Base-by-base conservation (phyloP, 176 grass and related monocot genomes). In the Neostapfia colusana region DNA sequence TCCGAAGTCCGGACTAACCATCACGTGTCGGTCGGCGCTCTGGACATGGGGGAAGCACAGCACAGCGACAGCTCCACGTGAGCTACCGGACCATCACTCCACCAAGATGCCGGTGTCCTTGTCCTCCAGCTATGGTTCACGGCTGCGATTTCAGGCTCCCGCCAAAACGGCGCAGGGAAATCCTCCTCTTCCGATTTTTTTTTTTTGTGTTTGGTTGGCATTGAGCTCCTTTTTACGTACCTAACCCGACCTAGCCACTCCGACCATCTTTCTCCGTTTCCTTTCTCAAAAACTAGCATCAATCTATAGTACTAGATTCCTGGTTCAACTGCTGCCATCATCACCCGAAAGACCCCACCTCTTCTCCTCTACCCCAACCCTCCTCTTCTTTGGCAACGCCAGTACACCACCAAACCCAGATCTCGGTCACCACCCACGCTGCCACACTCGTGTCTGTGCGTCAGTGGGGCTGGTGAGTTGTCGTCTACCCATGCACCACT, bases 351-450 rank as follows among this genome's bases (percentile, higher is more conserved):
- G 17, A 20, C 46, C 65, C 7, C 67, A 40, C 9, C 27, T 23
- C 79, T 69, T 79, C 76, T 79, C 36, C 50, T 50, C n/a, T 54
- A 24, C 43, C 60, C 8, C 20, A 0, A 37, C 41, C 27, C 48
- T 78, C 18, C 35, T 78, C 45, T 11, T 10, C 6, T 10, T 54
- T 54, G 9, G 8, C 54, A 21, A 11, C 8, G 42, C 8, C 10
- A 0, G 10, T 7, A 44, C 42, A 12, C 50, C 35, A 43, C 21
- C 23, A 18, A 9, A 35, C 70, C 7, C 62, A 60, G 64, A 83
- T 76, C 73, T 67, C 50, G 56, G 57, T 27, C 40, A 58, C 35
- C 60, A 38, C 35, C n/a, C 59, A 35, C 5, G 6, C 6, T 62
- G 58, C 58, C 14, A 15, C 43, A 6, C 36, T 14, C 39, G 15